Base-by-base conservation (phyloP, 495 filamentous ascomycete species). In the Achaetomiella virescens region DNA sequence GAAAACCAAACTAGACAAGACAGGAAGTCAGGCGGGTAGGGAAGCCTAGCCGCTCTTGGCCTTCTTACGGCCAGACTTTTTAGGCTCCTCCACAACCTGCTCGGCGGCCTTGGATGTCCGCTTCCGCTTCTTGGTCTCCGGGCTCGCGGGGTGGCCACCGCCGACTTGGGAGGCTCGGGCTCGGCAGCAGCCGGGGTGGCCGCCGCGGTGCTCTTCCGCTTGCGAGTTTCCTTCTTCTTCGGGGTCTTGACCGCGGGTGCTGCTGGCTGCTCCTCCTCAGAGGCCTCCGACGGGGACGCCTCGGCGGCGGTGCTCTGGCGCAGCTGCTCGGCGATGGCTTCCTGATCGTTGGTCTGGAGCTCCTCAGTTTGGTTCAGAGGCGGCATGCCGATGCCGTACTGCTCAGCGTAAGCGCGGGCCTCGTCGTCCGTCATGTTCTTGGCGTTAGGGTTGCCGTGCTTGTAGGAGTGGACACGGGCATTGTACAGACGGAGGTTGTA, bases 401-500 rank as follows among this genome's bases (percentile, higher is more conserved):
- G 74, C 37, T 87, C 80, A 35, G 84, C 80, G 42, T 79, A 83
- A 58, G 67, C 65, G 22, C 75, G 66, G 10, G 80, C 81, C 48
- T 86, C 80, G 14, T 79, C 75, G 27, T 84, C 80, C 1, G 69
- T 75, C 74, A 88, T 81, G 58, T 79, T 75, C 61, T 81, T 82
- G 53, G 84, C 84, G 29, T 84, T 74, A 3, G 71, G 69, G 57
- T 89, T 86, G 48, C 79, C 77, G 43, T 73, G 70, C 75, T 88
- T 89, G 75, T 92, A 92, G 2, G 83, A 85, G 60, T 84, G 80
- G 57, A 88, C 79, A 49, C 84, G 81, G 12, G 81, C 81, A 61
- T 86, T 82, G 75, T 91, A 91, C 25, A 82, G 70, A 17, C 83
- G 83, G 43, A 89, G 82, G 65, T 91, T 91, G 70, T 87, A 82